These are phyloP conservation scores for Phytophthora boehmeriae DNA, from an alignment of 352 stramenopile genomes.

Conservation along the genomic window DNA sequence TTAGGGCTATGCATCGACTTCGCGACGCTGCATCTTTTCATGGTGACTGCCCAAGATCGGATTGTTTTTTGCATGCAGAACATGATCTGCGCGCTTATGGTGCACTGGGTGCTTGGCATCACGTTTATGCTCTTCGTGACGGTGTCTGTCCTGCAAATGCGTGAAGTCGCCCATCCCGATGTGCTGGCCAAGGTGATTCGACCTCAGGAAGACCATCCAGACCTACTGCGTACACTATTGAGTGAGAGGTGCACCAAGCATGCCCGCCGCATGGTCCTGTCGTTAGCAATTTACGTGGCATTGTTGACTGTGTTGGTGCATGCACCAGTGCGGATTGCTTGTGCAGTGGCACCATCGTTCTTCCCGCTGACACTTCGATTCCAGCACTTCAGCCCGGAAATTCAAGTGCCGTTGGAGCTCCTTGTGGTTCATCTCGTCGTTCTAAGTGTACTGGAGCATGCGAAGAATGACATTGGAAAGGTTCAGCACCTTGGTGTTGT, in stretches of 20 bases:
- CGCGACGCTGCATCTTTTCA: conserved; percentile 91
- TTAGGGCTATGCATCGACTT: conserved; percentile 95
- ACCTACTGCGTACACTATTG: conserved; percentile 95
- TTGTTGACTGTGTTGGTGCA: conserved; percentile 90
- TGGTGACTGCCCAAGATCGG: conserved; percentile 73
- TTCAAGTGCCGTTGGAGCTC: conserved; percentile 97
- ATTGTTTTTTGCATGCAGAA: conserved; percentile 84
- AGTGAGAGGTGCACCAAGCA: conserved; percentile 94
- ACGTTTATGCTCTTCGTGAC: conserved; percentile 98
- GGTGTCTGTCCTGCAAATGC: conserved; percentile 94
- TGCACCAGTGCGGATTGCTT: conserved; percentile 76
- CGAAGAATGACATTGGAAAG: conserved; percentile 86
- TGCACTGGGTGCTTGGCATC: conserved; percentile 98
- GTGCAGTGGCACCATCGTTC: conserved; percentile 50
- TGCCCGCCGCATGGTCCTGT: conserved; percentile 93
- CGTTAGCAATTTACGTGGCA: conserved; percentile 90
- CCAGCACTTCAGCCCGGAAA: conserved; percentile 92
- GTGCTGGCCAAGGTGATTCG: conserved; percentile 88
- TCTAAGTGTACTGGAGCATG: conserved; percentile 93
- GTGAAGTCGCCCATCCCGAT: conserved; percentile 95
- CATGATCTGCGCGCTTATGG: conserved; percentile 92
- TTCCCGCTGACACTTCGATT: conserved; percentile 88
- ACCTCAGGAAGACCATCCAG: conserved; percentile 96
- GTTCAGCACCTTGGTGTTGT: conserved; percentile 72
- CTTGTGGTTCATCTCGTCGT: conserved; percentile 96